phyloP scores from a whole-genome alignment of 305 asterid species.

The Solanum hybrid region DNA sequence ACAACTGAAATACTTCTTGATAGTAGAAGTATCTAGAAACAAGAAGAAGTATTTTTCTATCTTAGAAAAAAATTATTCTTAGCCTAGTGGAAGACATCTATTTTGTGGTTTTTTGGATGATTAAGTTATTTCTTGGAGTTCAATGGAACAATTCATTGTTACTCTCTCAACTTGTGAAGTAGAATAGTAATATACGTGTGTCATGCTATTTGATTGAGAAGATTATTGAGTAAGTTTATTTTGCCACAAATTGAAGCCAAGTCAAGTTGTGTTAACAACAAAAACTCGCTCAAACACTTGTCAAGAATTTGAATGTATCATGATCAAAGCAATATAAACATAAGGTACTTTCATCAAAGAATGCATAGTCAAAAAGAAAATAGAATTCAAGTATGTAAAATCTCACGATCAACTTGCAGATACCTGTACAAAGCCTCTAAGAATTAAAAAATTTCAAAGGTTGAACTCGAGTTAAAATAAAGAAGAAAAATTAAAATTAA shows the following conservation, averaged over 20 bases:
- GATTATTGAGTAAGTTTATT: not conserved
- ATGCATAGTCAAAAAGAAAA: not conserved
- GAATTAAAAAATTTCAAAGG: fast-evolving
- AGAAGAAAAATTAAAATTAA: too few relatives aligned
- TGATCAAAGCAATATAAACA: not conserved
- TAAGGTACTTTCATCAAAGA: not conserved
- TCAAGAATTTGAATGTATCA: not conserved
- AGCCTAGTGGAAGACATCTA: not conserved
- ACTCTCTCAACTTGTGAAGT: not conserved
- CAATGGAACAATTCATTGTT: not conserved
- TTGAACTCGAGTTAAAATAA: not conserved
- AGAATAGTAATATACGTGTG: not conserved
- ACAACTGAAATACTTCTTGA: not conserved
- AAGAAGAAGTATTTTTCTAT: not conserved
- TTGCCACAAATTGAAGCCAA: not conserved
- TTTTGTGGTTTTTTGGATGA: not conserved
- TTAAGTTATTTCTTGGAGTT: not conserved
- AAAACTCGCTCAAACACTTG: not conserved
- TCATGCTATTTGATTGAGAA: not conserved
- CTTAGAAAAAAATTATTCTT: not conserved
- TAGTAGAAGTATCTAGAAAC: not conserved
- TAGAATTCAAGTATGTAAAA: not conserved
- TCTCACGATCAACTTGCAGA: not conserved
- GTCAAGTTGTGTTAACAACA: not conserved
- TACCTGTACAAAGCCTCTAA: too few relatives aligned